These are phyloP conservation scores for Fimicolochytrium jonesii DNA, from an alignment of 192 early-diverging fungal genomes.

Conservation along the genomic window DNA sequence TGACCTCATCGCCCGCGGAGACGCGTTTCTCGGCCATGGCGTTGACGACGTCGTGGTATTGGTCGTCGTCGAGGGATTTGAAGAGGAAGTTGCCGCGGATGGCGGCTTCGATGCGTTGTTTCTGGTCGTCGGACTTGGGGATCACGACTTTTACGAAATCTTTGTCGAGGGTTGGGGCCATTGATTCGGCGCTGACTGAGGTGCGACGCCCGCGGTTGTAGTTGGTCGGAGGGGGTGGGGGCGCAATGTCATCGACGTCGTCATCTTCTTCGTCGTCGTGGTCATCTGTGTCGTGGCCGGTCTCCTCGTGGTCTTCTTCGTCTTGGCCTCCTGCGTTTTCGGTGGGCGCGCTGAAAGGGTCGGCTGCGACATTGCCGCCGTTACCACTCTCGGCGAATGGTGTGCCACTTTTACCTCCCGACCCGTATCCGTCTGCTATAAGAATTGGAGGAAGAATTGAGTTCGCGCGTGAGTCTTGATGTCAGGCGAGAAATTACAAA, in stretches of 20 bases:
- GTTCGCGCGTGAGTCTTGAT: no score
- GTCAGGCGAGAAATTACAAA: no score
- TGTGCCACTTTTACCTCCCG: no score
- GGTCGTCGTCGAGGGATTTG: slow-evolving; percentile 91
- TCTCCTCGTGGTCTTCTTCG: no score
- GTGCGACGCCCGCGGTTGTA: slow-evolving; percentile 88
- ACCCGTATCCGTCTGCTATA: no score
- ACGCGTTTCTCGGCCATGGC: slow-evolving; percentile 93
- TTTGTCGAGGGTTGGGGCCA: slow-evolving; percentile 81
- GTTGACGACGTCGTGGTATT: slow-evolving; percentile 88
- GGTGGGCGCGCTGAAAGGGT: no score
- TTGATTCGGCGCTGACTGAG: slow-evolving; percentile 94
- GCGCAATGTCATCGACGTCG: slow-evolving; percentile 38
- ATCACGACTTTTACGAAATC: slow-evolving; percentile 81
- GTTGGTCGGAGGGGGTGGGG: slow-evolving; percentile 56
- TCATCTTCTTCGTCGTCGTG: slow-evolving; percentile 51
- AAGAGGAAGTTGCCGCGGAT: slow-evolving; percentile 92
- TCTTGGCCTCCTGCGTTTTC: no score
- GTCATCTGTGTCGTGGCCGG: slow-evolving; percentile 44
- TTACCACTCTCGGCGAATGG: no score
- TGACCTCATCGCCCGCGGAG: slow-evolving; percentile 63
- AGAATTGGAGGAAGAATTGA: no score
- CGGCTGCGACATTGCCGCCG: no score
- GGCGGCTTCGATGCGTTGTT: slow-evolving; percentile 71
- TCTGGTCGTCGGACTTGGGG: slow-evolving; percentile 83